These are phyloP conservation scores for Colletotrichum euphorbiae DNA, from an alignment of 2,329 filamentous ascomycete species.

Conservation along the genomic window DNA sequence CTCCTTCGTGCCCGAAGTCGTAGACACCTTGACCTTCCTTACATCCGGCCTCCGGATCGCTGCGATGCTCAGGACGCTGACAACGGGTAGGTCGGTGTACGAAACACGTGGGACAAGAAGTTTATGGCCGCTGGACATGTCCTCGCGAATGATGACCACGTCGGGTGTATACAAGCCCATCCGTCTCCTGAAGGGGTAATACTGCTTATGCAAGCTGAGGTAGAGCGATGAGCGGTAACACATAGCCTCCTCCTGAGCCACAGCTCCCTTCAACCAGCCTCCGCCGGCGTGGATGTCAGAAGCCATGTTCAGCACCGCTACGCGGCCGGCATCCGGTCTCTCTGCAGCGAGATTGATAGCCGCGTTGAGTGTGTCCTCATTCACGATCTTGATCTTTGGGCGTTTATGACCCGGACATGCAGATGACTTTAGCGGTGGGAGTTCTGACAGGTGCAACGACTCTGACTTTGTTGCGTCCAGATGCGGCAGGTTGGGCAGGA, in stretches of 20 bases:
- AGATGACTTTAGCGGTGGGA: constrained; percentile 53
- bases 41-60: constrained; percentile 59
- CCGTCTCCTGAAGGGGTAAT: constrained; percentile 64
- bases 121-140: constrained; percentile 57
- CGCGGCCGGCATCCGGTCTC: constrained; percentile 46
- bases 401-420: constrained; percentile 57
- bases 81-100: constrained; percentile 57
- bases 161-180: constrained; percentile 70
- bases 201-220: constrained; percentile 56
- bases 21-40: constrained; percentile 38
- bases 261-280: constrained; percentile 70
- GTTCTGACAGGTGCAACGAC: constrained; percentile 50
- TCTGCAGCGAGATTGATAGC: constrained; percentile 57
- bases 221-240: constrained; percentile 72
- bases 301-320: constrained; percentile 76
- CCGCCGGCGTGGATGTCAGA: constrained; percentile 69
- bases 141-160: constrained; percentile 68
- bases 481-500: constrained; percentile 58
- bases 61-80: constrained; percentile 71
- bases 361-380: constrained; percentile 68
- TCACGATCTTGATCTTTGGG: constrained; percentile 60
- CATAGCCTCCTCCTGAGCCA: constrained; percentile 77
- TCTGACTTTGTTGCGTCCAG: constrained; percentile 51
- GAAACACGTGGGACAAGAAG: constrained; percentile 54
- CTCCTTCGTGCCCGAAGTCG: constrained; percentile 43